Conservation (phyloP, 202 grass and related monocot genomes). For the Alloteropsis angusta region DNA sequence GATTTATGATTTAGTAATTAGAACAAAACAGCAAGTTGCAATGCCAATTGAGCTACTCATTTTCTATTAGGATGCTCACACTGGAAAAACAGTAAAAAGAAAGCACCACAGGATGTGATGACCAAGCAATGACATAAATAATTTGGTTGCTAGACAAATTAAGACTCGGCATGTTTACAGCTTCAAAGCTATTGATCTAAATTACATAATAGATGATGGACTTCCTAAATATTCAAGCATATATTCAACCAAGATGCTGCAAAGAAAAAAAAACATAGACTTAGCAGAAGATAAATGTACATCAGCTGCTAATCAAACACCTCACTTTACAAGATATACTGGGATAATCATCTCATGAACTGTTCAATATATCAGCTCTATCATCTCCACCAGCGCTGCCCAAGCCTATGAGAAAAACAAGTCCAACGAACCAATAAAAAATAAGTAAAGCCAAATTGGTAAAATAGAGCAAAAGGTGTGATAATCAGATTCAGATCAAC, state of each 20-base stretch:
- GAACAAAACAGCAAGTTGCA: not conserved
- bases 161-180: not conserved
- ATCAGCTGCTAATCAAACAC: not conserved
- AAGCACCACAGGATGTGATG: not conserved
- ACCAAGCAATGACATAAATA: not conserved
- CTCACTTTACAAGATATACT: not conserved
- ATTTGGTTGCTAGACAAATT: not conserved
- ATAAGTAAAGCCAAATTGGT: not conserved
- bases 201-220: not conserved
- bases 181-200: not conserved
- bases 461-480: not conserved
- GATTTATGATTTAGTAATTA: not conserved
- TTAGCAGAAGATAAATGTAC: not conserved
- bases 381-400: not conserved
- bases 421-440: not conserved
- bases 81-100: not conserved
- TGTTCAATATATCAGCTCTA: not conserved
- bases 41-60: not conserved
- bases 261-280: not conserved
- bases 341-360: not conserved
- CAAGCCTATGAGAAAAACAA: not conserved
- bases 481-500: not conserved
- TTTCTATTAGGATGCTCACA: not conserved
- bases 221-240: not conserved
- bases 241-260: not conserved